phyloP scores from a whole-genome alignment of 257 asterid genomes.

The Solanum etuberosum region DNA sequence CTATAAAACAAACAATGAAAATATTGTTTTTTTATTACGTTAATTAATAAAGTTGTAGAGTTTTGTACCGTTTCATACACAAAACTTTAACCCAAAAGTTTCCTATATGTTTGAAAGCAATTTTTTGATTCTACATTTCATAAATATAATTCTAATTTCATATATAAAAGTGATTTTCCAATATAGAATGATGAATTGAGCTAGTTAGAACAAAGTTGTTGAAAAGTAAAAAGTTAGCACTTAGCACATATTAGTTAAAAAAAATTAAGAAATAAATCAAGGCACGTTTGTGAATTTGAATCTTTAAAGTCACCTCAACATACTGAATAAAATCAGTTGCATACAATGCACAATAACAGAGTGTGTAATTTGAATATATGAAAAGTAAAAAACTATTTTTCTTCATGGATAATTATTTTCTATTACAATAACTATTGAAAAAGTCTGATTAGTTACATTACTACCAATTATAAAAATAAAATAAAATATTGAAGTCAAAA shows the following conservation, averaged over 20 bases:
- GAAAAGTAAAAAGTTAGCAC: background rate
- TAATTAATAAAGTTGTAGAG: background rate
- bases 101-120: background rate
- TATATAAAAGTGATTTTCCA: too few species aligned
- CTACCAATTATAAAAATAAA: background rate
- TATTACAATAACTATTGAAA: background rate
- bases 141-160: too few species aligned
- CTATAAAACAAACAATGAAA: background rate
- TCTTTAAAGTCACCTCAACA: background rate
- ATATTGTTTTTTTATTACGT: background rate
- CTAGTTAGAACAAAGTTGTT: background rate
- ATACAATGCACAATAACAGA: background rate
- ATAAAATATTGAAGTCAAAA: background rate
- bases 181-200: background rate
- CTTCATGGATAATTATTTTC: background rate
- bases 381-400: background rate
- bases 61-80: background rate
- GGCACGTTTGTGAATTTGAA: background rate
- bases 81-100: too few species aligned
- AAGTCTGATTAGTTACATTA: background rate
- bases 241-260: background rate
- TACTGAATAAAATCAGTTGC: background rate
- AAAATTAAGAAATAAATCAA: background rate
- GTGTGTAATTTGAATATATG: background rate
- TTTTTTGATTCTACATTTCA: too few species aligned